Evolutionary conservation across 164 flowering plant species (phyloP).

Genomic region (Tetrastigma voinierianum): DNA sequence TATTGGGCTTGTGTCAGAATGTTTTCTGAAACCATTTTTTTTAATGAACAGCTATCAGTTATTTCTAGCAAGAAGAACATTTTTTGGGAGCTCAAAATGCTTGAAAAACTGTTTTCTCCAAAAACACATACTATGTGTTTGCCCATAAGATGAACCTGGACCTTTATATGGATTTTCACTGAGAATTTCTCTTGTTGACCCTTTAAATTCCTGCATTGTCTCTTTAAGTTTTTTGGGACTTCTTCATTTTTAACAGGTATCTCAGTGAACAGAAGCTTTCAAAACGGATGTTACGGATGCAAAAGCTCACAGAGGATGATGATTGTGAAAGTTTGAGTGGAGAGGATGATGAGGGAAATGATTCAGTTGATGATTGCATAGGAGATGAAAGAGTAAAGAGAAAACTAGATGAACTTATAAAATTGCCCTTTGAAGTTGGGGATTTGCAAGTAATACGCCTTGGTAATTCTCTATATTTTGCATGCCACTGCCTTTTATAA

Average conservation of each 20-base stretch:
- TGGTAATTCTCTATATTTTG: slow-evolving; percentile 37
- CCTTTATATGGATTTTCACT: not conserved
- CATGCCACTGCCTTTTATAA: not conserved
- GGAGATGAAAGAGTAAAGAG: slow-evolving; percentile 22
- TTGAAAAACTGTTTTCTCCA: no score
- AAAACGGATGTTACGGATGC: slow-evolving; percentile 54
- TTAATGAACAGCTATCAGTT: no score
- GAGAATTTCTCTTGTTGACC: not conserved
- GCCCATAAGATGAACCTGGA: no score
- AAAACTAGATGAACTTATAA: slow-evolving; percentile 13
- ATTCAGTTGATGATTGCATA: slow-evolving; percentile 38
- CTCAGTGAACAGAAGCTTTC: slow-evolving; percentile 75
- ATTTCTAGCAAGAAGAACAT: no score
- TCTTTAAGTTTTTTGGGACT: not conserved
- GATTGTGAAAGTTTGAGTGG: slow-evolving; percentile 36
- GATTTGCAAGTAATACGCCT: slow-evolving; percentile 59
- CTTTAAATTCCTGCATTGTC: not conserved
- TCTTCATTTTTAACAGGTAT: slow-evolving; percentile 47
- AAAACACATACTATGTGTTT: no score
- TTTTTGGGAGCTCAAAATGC: no score
- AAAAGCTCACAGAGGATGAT: slow-evolving; percentile 32
- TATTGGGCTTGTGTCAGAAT: no score
- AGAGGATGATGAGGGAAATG: slow-evolving; percentile 40
- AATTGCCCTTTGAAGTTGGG: slow-evolving; percentile 48
- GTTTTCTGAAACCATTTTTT: no score